These are phyloP conservation scores for Backusella sp. DNA, from an alignment of 192 early-diverging fungal genomes.

Conservation along the genomic window DNA sequence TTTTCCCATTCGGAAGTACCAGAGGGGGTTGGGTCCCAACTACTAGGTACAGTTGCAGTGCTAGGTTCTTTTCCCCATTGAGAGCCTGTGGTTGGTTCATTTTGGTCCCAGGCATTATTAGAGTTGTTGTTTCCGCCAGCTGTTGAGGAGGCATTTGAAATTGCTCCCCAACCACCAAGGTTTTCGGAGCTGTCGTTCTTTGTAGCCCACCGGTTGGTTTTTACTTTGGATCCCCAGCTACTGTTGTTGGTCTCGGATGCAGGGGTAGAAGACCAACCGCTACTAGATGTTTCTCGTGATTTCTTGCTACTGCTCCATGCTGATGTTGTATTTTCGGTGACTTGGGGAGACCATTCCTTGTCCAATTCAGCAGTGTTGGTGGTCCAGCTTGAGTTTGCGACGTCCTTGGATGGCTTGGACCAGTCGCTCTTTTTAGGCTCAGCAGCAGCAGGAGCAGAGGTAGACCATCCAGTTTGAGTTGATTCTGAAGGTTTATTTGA, in stretches of 20 bases:
- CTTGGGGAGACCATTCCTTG: background rate
- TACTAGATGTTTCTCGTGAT: background rate
- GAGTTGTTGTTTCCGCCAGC: background rate
- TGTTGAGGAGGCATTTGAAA: background rate
- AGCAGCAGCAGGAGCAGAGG: background rate
- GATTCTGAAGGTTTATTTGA: background rate
- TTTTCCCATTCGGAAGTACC: background rate
- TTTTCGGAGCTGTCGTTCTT: slow-evolving; percentile 2
- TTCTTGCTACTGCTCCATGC: background rate
- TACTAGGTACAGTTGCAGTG: background rate
- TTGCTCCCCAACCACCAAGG: background rate
- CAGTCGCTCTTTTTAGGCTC: background rate
- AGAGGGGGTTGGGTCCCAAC: background rate
- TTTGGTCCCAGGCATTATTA: background rate
- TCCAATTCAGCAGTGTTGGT: background rate
- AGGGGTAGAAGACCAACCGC: background rate
- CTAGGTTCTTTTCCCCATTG: background rate
- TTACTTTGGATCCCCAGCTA: background rate
- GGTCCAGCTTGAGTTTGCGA: background rate
- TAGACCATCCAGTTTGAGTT: background rate
- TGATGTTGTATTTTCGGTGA: background rate
- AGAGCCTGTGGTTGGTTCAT: background rate
- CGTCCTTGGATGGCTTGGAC: background rate
- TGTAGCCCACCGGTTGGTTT: background rate
- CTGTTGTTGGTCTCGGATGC: background rate